phyloP scores from a whole-genome alignment of 495 filamentous ascomycete genomes.

The Xylaria cubensis region DNA sequence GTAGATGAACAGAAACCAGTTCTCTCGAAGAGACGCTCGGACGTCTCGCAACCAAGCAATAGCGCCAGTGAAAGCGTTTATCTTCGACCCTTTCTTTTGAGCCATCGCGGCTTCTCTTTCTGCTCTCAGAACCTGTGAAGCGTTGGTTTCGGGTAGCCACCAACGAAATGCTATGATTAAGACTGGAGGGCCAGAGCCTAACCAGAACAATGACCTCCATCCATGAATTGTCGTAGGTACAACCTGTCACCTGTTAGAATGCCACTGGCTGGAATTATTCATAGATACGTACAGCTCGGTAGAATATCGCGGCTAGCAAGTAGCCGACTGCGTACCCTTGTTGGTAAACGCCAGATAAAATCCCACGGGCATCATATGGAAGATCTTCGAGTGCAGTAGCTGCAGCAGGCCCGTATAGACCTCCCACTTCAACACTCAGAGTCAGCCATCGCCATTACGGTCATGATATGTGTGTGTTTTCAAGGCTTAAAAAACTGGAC shows the following conservation, averaged over 20 bases:
- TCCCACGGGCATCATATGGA: conserved; percentile 70
- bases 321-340: conserved; percentile 87
- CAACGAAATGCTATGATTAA: conserved; percentile 78
- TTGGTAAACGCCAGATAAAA: conserved; percentile 78
- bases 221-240: conserved; percentile 73
- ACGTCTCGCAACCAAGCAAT: conserved; percentile 72
- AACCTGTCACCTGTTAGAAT: conserved; percentile 40
- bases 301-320: conserved; percentile 75
- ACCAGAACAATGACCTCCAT: conserved; percentile 83
- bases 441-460: not conserved
- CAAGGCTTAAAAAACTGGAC: no score
- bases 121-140: conserved; percentile 28
- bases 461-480: not conserved
- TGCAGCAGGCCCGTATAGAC: conserved; percentile 81
- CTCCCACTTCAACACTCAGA: conserved; percentile 60
- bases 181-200: conserved; percentile 75
- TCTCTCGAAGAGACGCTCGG: conserved; percentile 69
- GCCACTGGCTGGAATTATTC: not conserved
- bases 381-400: conserved; percentile 84
- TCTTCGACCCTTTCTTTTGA: conserved; percentile 63
- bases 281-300: conserved; percentile 51
- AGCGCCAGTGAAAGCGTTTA: conserved; percentile 49
- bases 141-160: conserved; percentile 75
- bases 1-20: conserved; percentile 79
- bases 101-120: conserved; percentile 51